These are phyloP conservation scores for Aspergillus sp. DNA, from an alignment of 2,329 filamentous ascomycete species.

Conservation along the genomic window DNA sequence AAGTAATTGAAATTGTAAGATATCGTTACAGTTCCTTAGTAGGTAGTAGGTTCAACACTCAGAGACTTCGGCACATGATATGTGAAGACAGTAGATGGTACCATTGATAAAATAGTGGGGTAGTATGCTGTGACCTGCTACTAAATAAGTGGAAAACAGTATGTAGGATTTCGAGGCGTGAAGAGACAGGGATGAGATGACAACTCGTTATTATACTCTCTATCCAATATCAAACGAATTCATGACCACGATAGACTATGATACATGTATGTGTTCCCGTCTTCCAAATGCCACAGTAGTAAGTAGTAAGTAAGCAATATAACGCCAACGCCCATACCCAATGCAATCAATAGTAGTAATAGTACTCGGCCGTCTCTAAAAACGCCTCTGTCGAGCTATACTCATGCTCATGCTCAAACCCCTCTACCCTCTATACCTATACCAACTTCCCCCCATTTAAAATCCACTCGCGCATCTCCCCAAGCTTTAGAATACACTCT, in stretches of 20 bases:
- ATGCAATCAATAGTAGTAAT: conserved; percentile 7
- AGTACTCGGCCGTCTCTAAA: background rate
- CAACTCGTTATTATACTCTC: background rate
- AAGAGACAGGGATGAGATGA: too few species aligned
- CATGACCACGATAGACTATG: background rate
- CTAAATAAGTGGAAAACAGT: too few species aligned
- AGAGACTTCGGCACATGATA: too few species aligned
- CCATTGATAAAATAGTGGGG: too few species aligned
- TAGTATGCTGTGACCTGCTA: too few species aligned
- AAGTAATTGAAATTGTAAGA: too few species aligned
- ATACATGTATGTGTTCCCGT: conserved; percentile 2
- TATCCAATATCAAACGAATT: background rate
- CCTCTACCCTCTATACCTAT: conserved; percentile 4
- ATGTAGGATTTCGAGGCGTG: too few species aligned
- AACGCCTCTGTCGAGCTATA: background rate
- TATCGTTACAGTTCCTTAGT: too few species aligned
- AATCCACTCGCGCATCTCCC: conserved; percentile 42
- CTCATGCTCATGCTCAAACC: background rate
- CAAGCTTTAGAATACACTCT: conserved; percentile 45
- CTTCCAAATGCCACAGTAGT: background rate
- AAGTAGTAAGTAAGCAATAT: background rate
- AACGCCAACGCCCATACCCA: conserved; percentile 13
- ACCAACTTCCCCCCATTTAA: conserved; percentile 32
- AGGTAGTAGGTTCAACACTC: too few species aligned
- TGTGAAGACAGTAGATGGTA: too few species aligned